A percentile compares a stretch with the other conserved stretches of the same genome.
These are phyloP conservation scores for Calonectria pauciramosa DNA, from an alignment of 2,329 filamentous ascomycete genomes.

Conservation along the genomic window DNA sequence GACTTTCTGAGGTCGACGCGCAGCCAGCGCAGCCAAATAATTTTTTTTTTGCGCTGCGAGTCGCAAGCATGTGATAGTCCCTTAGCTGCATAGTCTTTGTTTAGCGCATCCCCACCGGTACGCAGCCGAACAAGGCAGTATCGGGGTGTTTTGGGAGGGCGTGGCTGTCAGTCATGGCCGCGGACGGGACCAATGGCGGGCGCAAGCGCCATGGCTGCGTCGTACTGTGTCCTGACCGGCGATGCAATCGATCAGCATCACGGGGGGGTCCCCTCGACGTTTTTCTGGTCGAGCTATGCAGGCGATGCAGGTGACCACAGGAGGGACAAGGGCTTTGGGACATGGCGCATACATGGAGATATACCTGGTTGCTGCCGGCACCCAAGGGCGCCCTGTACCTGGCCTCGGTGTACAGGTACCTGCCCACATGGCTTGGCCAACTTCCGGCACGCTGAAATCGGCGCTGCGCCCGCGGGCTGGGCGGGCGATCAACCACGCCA, in stretches of 20 bases:
- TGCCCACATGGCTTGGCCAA: constrained; percentile 32
- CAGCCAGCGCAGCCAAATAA: constrained; percentile 16
- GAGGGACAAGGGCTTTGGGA: constrained; percentile 34
- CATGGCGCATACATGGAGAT: constrained; percentile 14
- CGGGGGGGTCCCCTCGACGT: constrained; percentile 9
- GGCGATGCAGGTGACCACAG: constrained; percentile 43
- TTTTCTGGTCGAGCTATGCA: constrained; percentile 2
- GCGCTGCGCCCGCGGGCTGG: background rate
- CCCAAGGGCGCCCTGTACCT: background rate
- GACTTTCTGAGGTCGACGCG: constrained; percentile 3
- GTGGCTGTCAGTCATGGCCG: constrained; percentile 12
- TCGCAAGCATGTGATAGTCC: constrained; percentile 45
- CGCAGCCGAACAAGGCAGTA: constrained; percentile 29
- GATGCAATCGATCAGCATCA: constrained; percentile 26
- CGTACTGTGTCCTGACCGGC: constrained; percentile 20
- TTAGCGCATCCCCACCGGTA: constrained; percentile 33
- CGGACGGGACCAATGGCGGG: constrained; percentile 8
- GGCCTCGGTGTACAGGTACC: constrained; percentile 33
- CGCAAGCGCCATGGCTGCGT: constrained; percentile 1
- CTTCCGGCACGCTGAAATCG: constrained; percentile 12
- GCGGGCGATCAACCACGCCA: background rate
- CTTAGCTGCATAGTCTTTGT: constrained; percentile 40
- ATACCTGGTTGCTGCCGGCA: constrained; percentile 26
- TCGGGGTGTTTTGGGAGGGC: constrained; percentile 34
- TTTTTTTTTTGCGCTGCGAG: constrained; percentile 15